Conservation (phyloP, 805 yeast species). For the Ogataea henricii region DNA sequence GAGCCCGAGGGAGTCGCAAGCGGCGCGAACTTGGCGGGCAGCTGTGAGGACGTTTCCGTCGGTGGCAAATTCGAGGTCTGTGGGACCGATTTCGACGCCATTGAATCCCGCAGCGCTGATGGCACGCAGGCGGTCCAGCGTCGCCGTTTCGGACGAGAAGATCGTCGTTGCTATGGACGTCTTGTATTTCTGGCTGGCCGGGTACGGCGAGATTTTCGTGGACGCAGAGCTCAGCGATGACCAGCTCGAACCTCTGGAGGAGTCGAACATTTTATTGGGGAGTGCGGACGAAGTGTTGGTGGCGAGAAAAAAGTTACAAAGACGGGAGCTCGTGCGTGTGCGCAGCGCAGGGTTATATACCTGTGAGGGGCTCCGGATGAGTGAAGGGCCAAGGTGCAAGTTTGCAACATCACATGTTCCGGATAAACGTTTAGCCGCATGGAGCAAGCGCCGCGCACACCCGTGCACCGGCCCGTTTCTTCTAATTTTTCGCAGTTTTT, state of each 20-base stretch:
- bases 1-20: constrained; percentile 1
- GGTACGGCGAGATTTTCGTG: constrained; percentile 1
- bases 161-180: constrained; percentile 6
- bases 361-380: neutral
- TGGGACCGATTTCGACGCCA: constrained; percentile 7
- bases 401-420: neutral
- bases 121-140: neutral
- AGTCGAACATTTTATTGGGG: constrained; percentile 2
- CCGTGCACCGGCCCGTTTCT: neutral
- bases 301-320: neutral
- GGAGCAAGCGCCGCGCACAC: neutral
- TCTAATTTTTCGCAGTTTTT: neutral
- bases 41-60: neutral
- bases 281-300: neutral
- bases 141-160: neutral
- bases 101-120: constrained; percentile 7
- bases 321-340: neutral
- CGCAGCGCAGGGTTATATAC: neutral
- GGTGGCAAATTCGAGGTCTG: constrained; percentile 3
- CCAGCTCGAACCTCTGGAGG: constrained; percentile 7
- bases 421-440: neutral
- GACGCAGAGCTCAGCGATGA: constrained; percentile 5
- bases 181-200: constrained; percentile 2
- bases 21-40: constrained; percentile 1
- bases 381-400: neutral